These are phyloP conservation scores for Ceratocystis papillata DNA, from an alignment of 2,329 filamentous ascomycete genomes.

Conservation along the genomic window DNA sequence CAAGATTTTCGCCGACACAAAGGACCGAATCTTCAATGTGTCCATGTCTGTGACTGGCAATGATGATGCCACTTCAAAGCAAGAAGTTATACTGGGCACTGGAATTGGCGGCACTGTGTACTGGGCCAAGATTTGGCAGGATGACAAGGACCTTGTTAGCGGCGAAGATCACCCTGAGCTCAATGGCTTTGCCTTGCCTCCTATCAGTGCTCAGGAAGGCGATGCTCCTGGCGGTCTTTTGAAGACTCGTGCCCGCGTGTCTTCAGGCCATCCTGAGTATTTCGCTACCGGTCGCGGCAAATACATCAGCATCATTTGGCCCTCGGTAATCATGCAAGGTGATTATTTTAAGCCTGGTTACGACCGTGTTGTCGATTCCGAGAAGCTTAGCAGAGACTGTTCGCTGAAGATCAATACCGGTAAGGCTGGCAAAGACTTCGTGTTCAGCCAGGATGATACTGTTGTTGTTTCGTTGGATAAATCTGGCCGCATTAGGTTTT, in stretches of 20 bases:
- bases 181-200: conserved; percentile 80
- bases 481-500: conserved; percentile 91
- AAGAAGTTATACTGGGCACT: conserved; percentile 80
- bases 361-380: conserved; percentile 67
- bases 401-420: conserved; percentile 90
- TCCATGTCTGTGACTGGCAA: conserved; percentile 58
- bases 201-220: conserved; percentile 73
- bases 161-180: conserved; percentile 70
- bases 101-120: conserved; percentile 95
- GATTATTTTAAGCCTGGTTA: conserved; percentile 53
- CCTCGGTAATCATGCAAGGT: conserved; percentile 51
- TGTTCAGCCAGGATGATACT: conserved; percentile 92
- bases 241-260: conserved; percentile 89
- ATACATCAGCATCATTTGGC: conserved; percentile 82
- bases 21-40: conserved; percentile 92
- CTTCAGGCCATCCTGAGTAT: conserved; percentile 78
- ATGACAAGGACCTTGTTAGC: conserved; percentile 61
- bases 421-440: conserved; percentile 96
- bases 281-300: conserved; percentile 94
- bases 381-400: conserved; percentile 75
- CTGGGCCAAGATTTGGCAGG: conserved; percentile 72
- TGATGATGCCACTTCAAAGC: conserved; percentile 32
- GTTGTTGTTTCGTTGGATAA: conserved; percentile 94
- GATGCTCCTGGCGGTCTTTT: conserved; percentile 84
- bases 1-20: conserved; percentile 80